Conservation (phyloP, 73 alveolate genomes). For the Paramecium sonneborni region DNA sequence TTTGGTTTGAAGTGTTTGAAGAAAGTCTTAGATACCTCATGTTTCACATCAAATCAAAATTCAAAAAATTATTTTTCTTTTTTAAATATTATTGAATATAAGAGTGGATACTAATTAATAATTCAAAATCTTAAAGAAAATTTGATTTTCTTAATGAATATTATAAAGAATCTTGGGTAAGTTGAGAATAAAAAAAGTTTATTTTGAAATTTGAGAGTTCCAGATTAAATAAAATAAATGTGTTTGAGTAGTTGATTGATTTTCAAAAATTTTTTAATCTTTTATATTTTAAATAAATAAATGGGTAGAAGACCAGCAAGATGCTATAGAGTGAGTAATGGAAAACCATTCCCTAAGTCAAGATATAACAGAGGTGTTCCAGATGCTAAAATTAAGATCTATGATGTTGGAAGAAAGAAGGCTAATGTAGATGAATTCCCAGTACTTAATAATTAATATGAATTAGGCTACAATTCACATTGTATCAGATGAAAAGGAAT, state of each 20-base stretch:
- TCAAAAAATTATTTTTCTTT: too few species aligned
- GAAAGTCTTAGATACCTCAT: too few species aligned
- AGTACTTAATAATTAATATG: conserved; percentile 57
- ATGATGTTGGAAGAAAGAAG: conserved; percentile 94
- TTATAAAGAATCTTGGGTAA: too few species aligned
- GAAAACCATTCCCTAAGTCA: conserved; percentile 99
- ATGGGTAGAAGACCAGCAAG: conserved; percentile 98
- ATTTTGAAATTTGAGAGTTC: not conserved
- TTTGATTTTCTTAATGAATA: too few species aligned
- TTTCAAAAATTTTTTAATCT: conserved; percentile 23
- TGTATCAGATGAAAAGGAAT: conserved; percentile 98
- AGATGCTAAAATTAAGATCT: conserved; percentile 96
- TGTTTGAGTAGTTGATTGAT: not conserved
- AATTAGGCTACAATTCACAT: conserved; percentile 78
- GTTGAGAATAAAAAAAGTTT: too few species aligned
- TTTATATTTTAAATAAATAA: conserved; percentile 35
- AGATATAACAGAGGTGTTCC: conserved; percentile 99
- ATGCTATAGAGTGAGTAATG: conserved; percentile 94
- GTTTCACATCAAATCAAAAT: too few species aligned
- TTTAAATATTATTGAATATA: too few species aligned
- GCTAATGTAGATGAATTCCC: conserved; percentile 93
- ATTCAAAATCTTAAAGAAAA: too few species aligned
- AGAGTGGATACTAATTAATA: too few species aligned
- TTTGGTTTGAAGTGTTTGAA: too few species aligned
- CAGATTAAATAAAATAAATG: not conserved